These are phyloP conservation scores for Achaetomiella virescens DNA, from an alignment of 495 filamentous ascomycete species.

Conservation along the genomic window DNA sequence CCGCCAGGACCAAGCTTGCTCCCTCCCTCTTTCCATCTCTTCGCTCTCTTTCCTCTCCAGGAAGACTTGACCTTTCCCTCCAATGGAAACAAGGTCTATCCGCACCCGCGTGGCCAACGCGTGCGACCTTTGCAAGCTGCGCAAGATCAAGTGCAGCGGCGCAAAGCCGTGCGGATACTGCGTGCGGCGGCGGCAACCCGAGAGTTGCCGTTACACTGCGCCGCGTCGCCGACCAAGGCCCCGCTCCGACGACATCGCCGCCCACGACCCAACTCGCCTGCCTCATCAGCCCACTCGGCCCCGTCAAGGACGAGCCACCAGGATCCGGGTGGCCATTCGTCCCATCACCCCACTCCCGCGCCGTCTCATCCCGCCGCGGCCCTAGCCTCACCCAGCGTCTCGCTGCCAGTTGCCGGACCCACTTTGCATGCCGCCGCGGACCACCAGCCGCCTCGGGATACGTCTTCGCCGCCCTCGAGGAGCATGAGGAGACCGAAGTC, in stretches of 20 bases:
- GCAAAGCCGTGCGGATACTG: conserved; percentile 33
- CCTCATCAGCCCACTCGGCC: neutral
- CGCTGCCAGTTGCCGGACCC: neutral
- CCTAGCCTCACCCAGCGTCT: neutral
- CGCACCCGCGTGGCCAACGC: conserved; percentile 38
- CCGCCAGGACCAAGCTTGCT: no score
- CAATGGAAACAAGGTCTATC: conserved; percentile 20
- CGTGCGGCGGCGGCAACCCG: conserved; percentile 18
- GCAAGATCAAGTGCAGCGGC: conserved; percentile 41
- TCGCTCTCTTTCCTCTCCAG: neutral
- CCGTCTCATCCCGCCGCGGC: neutral
- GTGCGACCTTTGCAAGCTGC: conserved; percentile 41
- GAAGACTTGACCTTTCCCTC: no score
- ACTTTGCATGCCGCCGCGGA: neutral
- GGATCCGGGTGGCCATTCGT: neutral
- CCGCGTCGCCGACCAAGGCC: conserved; percentile 16
- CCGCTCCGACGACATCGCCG: conserved; percentile 1
- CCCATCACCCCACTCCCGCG: neutral
- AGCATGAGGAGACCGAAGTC: conserved; percentile 40
- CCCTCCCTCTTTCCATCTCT: neutral
- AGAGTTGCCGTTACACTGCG: conserved; percentile 25
- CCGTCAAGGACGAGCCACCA: neutral
- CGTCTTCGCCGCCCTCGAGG: conserved; percentile 13
- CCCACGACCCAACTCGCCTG: neutral
- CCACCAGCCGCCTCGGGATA: neutral